phyloP scores from a whole-genome alignment of 2,329 filamentous ascomycete species.

The Xylariaceae sp. region DNA sequence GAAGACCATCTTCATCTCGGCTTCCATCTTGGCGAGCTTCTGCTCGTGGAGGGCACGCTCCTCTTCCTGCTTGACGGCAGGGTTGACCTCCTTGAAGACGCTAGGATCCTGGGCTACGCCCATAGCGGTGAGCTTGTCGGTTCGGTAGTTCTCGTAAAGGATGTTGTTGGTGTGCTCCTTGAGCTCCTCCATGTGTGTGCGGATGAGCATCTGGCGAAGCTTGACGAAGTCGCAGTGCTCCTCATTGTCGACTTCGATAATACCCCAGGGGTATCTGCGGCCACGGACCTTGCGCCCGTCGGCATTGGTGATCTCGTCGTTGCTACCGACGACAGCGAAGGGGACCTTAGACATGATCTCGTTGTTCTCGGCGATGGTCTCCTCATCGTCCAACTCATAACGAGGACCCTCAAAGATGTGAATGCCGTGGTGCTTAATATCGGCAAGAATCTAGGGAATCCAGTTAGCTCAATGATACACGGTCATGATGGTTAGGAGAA shows the following conservation, averaged over 20 bases:
- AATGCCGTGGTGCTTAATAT: conserved; percentile 95
- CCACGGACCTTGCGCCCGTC: conserved; percentile 95
- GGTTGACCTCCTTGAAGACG: conserved; percentile 99
- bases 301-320: conserved; percentile 82
- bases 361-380: conserved; percentile 99
- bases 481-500: conserved; percentile 21
- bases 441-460: conserved; percentile 72
- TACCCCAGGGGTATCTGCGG: conserved; percentile 94
- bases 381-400: conserved; percentile 98
- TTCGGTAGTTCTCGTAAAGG: conserved; percentile 99
- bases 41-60: conserved; percentile 97
- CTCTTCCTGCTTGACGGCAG: conserved; percentile 99
- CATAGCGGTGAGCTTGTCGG: conserved; percentile 98
- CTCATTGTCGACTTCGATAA: conserved; percentile 99
- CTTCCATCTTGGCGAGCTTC: conserved; percentile 99
- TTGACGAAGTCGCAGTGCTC: conserved; percentile 99
- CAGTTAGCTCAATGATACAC: conserved; percentile 8
- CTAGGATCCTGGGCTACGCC: conserved; percentile 97
- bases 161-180: conserved; percentile 99
- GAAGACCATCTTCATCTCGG: conserved; percentile 99
- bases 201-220: conserved; percentile 98
- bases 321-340: conserved; percentile 95
- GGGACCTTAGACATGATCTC: conserved; percentile 99
- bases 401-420: conserved; percentile 98
- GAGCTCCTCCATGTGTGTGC: conserved; percentile 99